These are phyloP conservation scores for Lentinula sp. DNA, from an alignment of 768 basidiomycete species.

Conservation along the genomic window DNA sequence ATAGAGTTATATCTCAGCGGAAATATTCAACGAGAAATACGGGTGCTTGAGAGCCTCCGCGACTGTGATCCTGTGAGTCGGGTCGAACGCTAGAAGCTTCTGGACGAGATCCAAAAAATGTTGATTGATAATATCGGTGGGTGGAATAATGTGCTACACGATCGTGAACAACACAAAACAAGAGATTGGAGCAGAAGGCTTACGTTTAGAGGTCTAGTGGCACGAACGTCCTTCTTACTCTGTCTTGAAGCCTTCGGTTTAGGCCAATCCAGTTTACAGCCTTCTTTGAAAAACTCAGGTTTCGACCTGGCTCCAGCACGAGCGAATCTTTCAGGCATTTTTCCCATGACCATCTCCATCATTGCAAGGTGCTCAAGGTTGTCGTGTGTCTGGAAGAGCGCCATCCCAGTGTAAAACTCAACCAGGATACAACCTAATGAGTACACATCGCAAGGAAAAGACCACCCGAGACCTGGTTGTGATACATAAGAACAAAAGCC, in stretches of 20 bases:
- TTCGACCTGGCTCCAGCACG: slow-evolving; percentile 72
- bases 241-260: slow-evolving; percentile 82
- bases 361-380: slow-evolving; percentile 98
- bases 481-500: slow-evolving; percentile 7
- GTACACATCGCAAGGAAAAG: slow-evolving; percentile 96
- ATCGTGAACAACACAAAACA: slow-evolving; percentile 4
- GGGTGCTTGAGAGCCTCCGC: slow-evolving; percentile 83
- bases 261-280: slow-evolving; percentile 85
- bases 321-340: slow-evolving; percentile 87
- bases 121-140: slow-evolving; percentile 64
- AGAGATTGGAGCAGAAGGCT: slow-evolving; percentile 16
- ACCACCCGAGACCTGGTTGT: slow-evolving; percentile 89
- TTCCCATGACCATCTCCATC: slow-evolving; percentile 99
- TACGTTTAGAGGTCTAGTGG: slow-evolving; percentile 74
- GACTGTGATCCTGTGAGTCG: slow-evolving; percentile 81
- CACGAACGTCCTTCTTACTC: slow-evolving; percentile 90
- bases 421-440: slow-evolving; percentile 98
- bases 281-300: slow-evolving; percentile 91
- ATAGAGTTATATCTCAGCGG: slow-evolving; percentile 56
- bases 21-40: slow-evolving; percentile 69
- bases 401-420: slow-evolving; percentile 96
- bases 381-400: slow-evolving; percentile 99
- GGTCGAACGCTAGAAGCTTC: slow-evolving; percentile 86
- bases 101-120: slow-evolving; percentile 87
- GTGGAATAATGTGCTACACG: slow-evolving; percentile 76